Evolutionary conservation across 257 asterid species (phyloP), one percentile per base, ranked within the genome.

Genomic region (Solanum neorickii): DNA sequence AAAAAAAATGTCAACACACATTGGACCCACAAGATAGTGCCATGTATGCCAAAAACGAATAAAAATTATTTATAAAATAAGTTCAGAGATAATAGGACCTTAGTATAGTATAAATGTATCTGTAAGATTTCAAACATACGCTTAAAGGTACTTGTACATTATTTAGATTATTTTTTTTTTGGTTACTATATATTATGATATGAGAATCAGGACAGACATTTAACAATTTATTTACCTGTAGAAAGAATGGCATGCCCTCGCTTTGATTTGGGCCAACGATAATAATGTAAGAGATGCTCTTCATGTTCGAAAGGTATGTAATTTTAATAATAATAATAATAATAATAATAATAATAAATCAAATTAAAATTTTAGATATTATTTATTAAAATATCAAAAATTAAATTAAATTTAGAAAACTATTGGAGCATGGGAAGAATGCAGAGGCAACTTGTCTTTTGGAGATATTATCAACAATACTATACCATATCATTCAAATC

Each of bases 401-500:
- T n/a, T 7, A 29, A 37, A 37, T 23, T 14, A 60, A 21, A n/a
- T 12, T 65, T 23, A 83, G 86, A 47, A 73, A 25, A 83, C 76
- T 12, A 42, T 1, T 83, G 86, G 73, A 33, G 49, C 41, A 23
- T 84, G 60, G 77, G 86, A 84, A 0, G 20, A 12, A 37, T 84
- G 77, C 15, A 21, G 25, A 33, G 13, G 70, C 9, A 84, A 65
- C 52, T 62, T 84, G 15, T 20, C 87, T 60, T 84, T 60, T 70
- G 69, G 76, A 37, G 2, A 0, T 3, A 84, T 62, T 84, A 21
- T 35, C 18, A 41, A 39, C 16, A 35, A n/a, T 29, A 70, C 74
- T 42, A 84, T 12, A 35, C 35, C 42, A 82, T 82, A 82, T 46
- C 70, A 82, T 82, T 16, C 69, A 49, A 25, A 56, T 82, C 85